Evolutionary conservation across 768 basidiomycete species (phyloP).

Genomic region (Hericium coralloides): DNA sequence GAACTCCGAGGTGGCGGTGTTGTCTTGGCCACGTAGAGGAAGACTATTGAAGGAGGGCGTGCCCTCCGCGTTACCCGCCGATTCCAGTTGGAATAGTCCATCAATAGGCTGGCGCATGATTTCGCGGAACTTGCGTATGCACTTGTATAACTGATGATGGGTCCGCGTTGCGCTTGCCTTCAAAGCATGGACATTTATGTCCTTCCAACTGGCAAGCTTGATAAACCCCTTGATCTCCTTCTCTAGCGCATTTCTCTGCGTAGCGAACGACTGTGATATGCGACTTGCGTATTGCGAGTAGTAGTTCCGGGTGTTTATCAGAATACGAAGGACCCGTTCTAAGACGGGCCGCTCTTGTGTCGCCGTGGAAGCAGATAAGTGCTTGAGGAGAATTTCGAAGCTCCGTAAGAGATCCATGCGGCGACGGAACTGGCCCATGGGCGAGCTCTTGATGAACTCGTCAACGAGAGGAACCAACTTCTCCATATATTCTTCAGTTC

Average conservation of each 20-base stretch:
- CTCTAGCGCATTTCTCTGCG: slow-evolving; percentile 57
- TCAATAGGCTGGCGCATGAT: slow-evolving; percentile 65
- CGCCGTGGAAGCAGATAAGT: slow-evolving; percentile 27
- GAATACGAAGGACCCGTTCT: slow-evolving; percentile 42
- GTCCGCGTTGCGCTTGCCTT: slow-evolving; percentile 86
- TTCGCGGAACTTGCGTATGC: slow-evolving; percentile 87
- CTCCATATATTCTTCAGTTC: slow-evolving; percentile 44
- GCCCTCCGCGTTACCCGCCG: background rate
- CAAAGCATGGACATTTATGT: slow-evolving; percentile 89
- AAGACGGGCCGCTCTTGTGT: slow-evolving; percentile 28
- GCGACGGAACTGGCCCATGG: slow-evolving; percentile 75
- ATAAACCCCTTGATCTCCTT: slow-evolving; percentile 78
- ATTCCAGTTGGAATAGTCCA: slow-evolving; percentile 23
- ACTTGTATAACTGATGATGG: slow-evolving; percentile 86
- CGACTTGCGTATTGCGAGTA: slow-evolving; percentile 51
- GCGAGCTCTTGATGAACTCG: slow-evolving; percentile 62
- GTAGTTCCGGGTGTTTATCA: slow-evolving; percentile 52
- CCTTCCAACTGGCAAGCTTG: slow-evolving; percentile 97
- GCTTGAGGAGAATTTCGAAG: slow-evolving; percentile 47
- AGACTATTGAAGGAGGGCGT: background rate
- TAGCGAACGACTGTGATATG: slow-evolving; percentile 38
- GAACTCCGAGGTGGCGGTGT: background rate
- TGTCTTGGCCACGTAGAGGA: background rate
- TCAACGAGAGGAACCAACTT: slow-evolving; percentile 72
- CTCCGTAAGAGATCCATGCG: slow-evolving; percentile 61